A percentile compares a stretch with the other conserved stretches of the same genome.
These are phyloP conservation scores for Solanum infundibuliforme DNA, from an alignment of 257 asterid genomes.

Conservation along the genomic window DNA sequence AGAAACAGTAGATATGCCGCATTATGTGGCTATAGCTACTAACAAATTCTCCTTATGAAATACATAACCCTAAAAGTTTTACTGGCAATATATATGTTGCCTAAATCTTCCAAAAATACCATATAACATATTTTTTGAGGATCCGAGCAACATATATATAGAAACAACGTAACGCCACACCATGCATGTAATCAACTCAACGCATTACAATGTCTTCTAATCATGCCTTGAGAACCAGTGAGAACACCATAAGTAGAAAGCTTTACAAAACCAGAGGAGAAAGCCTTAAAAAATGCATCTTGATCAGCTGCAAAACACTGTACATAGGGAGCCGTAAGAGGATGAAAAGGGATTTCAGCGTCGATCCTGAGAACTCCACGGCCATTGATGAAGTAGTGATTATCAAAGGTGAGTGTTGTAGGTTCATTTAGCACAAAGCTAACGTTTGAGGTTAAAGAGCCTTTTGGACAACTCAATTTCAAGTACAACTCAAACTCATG, in stretches of 20 bases:
- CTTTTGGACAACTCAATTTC: conserved; percentile 20
- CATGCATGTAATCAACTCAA: conserved; percentile 7
- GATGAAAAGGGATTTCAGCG: conserved; percentile 28
- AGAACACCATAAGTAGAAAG: conserved; percentile 28
- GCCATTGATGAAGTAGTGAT: conserved; percentile 26
- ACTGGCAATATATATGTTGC: no score
- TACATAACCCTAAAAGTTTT: no score
- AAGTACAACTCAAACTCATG: background rate
- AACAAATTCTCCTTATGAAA: no score
- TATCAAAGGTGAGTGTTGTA: conserved; percentile 26
- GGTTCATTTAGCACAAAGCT: conserved; percentile 21
- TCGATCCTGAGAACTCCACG: conserved; percentile 32
- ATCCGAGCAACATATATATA: background rate
- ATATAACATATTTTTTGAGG: background rate
- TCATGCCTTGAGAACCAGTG: conserved; percentile 24
- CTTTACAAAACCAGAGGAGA: conserved; percentile 38
- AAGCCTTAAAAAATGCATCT: conserved; percentile 21
- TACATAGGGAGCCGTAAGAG: conserved; percentile 26
- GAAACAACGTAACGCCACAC: background rate
- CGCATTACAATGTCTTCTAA: conserved; percentile 24
- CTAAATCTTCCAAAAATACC: no score
- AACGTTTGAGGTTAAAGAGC: background rate
- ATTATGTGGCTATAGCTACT: background rate
- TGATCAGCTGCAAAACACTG: conserved; percentile 22
- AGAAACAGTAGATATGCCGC: background rate